Base-by-base conservation (phyloP, 257 asterid genomes). In the Echites panduratus region DNA sequence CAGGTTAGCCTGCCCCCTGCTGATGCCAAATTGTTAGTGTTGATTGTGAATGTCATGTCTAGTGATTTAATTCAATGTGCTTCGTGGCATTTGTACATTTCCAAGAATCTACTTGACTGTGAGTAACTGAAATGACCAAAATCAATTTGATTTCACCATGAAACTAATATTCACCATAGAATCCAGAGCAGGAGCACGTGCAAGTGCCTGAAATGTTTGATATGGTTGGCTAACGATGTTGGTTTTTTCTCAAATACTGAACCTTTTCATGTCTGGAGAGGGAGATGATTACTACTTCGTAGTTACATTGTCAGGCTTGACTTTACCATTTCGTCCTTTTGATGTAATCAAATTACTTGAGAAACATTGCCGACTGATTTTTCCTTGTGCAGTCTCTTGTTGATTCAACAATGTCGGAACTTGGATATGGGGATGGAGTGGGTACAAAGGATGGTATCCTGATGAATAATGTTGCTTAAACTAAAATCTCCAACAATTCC, bases 301-400 rank as follows among this genome's bases (percentile, higher is more conserved):
- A 68, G 38, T 4, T 29, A 73, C 1, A 14, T 22, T 29, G 11
- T 27, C n/a, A 22, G 49, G 3, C 38, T 32, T 32, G 20, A 27
- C 26, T 47, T 68, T 26, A 22, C 59, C 14, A 19, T 52, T 17
- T 4, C 4, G 0, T 32, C 52, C 5, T 16, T 27, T 29, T 27
- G n/a, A 29, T 27, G 41, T 29, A 64, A 9, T 64, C 48, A 35
- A 32, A 62, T 62, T 62, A 32, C 67, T 61, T 32, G 68, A 38
- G 48, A 47, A 27, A 32, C 45, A 47, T 61, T 61, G 54, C 27
- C 9, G 27, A 58, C 32, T 58, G 44, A 47, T 27, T 12, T 53
- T 52, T 50, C 56, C 32, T 47, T n/a, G 19, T 76, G 86, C 89
- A 91, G 97, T 78, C 83, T 79, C 87, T 91, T 14, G 82, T 89